phyloP scores from a whole-genome alignment of 1,284 basidiomycete species.

The Ustilago loliicola region DNA sequence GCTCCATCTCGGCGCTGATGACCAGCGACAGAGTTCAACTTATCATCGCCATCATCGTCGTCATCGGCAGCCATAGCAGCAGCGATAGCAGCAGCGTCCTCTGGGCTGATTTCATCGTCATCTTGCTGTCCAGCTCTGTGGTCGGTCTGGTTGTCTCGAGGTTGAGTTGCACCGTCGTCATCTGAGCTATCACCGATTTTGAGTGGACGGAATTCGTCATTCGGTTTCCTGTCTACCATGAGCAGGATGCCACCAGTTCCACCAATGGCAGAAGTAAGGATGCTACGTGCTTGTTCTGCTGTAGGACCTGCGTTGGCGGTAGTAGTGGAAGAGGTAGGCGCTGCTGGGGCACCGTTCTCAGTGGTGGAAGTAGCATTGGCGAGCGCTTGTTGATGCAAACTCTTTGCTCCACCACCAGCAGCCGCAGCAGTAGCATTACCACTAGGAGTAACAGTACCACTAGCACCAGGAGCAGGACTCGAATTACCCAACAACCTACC shows the following conservation, averaged over 20 bases:
- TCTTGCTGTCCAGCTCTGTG: slow-evolving; percentile 10
- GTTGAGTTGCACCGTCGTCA: slow-evolving; percentile 22
- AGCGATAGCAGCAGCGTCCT: slow-evolving; percentile 59
- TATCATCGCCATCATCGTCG: slow-evolving; percentile 59
- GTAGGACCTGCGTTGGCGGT: slow-evolving; percentile 19
- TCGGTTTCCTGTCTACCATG: slow-evolving; percentile 60
- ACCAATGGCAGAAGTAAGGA: slow-evolving; percentile 59
- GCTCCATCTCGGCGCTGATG: slow-evolving; percentile 30
- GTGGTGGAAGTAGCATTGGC: slow-evolving; percentile 23
- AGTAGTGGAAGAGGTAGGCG: not conserved
- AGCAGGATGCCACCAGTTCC: slow-evolving; percentile 67
- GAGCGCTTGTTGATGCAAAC: slow-evolving; percentile 40
- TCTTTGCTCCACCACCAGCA: slow-evolving; percentile 20
- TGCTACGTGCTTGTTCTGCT: slow-evolving; percentile 54
- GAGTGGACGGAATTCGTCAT: slow-evolving; percentile 57
- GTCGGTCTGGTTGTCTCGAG: not conserved
- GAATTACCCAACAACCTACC: slow-evolving; percentile 57
- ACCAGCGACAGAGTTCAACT: slow-evolving; percentile 46
- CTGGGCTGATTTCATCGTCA: slow-evolving; percentile 54
- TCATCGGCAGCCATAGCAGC: slow-evolving; percentile 53
- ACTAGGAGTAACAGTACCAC: slow-evolving; percentile 56
- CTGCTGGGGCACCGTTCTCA: slow-evolving; percentile 15
- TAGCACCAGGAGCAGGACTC: slow-evolving; percentile 56
- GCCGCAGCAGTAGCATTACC: slow-evolving; percentile 4
- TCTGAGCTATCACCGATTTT: slow-evolving; percentile 37